Evolutionary conservation across 208 protist species (phyloP).

Genomic region (Acanthamoeba healyi): DNA sequence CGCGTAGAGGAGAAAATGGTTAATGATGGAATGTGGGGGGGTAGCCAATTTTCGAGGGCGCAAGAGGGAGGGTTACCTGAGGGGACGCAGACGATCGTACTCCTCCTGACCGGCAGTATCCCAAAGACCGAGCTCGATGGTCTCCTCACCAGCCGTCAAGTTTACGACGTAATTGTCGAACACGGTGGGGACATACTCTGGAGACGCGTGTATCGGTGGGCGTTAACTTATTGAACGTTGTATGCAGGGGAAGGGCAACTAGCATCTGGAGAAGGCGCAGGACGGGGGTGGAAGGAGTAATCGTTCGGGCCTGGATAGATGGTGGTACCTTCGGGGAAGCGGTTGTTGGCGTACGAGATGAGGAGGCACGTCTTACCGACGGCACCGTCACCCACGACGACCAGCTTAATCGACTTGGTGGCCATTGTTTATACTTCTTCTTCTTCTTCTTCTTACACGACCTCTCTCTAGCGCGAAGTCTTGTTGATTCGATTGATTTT

Average conservation of each 20-base stretch:
- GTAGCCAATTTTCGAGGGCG: neutral
- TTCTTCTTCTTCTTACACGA: neutral
- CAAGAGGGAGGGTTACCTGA: slow-evolving; percentile 86
- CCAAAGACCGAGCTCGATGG: slow-evolving; percentile 88
- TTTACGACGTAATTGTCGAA: slow-evolving; percentile 90
- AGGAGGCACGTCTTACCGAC: slow-evolving; percentile 93
- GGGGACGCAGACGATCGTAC: slow-evolving; percentile 91
- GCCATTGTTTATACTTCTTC: neutral
- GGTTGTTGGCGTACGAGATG: slow-evolving; percentile 91
- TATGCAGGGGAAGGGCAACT: too few relatives aligned
- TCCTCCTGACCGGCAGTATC: slow-evolving; percentile 89
- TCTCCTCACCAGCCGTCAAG: slow-evolving; percentile 87
- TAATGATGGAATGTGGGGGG: too few relatives aligned
- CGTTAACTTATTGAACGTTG: neutral
- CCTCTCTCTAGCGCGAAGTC: too few relatives aligned
- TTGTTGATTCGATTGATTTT: neutral
- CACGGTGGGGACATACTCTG: slow-evolving; percentile 79
- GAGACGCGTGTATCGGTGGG: too few relatives aligned
- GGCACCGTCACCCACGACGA: slow-evolving; percentile 92
- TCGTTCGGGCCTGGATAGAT: neutral
- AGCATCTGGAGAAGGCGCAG: neutral
- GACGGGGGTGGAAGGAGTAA: too few relatives aligned
- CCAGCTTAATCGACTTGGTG: slow-evolving; percentile 87
- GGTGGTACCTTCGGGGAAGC: slow-evolving; percentile 86
- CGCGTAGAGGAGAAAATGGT: neutral